phyloP scores from a whole-genome alignment of 2,329 filamentous ascomycete genomes.

The Diaporthe capsici region DNA sequence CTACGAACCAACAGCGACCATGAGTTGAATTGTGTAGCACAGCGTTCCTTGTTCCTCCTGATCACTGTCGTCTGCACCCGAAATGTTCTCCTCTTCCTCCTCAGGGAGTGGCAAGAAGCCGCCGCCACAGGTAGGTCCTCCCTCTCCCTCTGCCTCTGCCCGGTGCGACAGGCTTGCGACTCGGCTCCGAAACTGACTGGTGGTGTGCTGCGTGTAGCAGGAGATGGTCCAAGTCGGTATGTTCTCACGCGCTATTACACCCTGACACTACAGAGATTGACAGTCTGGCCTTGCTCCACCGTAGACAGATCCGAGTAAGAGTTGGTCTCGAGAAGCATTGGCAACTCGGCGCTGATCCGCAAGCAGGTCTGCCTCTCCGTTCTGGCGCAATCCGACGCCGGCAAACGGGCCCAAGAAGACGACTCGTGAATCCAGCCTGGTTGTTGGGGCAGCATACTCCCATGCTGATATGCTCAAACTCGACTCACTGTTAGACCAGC shows the following conservation, averaged over 20 bases:
- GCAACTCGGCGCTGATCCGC: constrained; percentile 48
- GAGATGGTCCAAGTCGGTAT: constrained; percentile 99
- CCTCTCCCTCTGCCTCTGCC: neutral
- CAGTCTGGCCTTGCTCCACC: constrained; percentile 46
- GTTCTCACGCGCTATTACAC: constrained; percentile 49
- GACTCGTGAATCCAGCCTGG: constrained; percentile 75
- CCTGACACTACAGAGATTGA: constrained; percentile 45
- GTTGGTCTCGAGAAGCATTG: constrained; percentile 38
- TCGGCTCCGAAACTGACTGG: constrained; percentile 30
- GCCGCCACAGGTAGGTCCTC: constrained; percentile 75
- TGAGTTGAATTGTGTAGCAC: constrained; percentile 35
- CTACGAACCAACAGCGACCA: constrained; percentile 37
- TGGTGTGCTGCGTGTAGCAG: constrained; percentile 63
- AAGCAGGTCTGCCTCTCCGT: constrained; percentile 85
- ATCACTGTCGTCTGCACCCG: constrained; percentile 21
- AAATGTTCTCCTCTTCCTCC: constrained; percentile 78
- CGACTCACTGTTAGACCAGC: constrained; percentile 77
- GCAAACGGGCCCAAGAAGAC: constrained; percentile 59
- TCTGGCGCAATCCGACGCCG: constrained; percentile 78
- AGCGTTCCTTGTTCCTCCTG: constrained; percentile 5
- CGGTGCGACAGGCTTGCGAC: constrained; percentile 29
- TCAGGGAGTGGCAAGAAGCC: constrained; percentile 78
- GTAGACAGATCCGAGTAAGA: constrained; percentile 76
- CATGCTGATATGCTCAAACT: constrained; percentile 96
- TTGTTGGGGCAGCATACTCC: constrained; percentile 95